Base-by-base conservation (phyloP, 2,329 filamentous ascomycete genomes). In the Pseudogymnoascus sp. region DNA sequence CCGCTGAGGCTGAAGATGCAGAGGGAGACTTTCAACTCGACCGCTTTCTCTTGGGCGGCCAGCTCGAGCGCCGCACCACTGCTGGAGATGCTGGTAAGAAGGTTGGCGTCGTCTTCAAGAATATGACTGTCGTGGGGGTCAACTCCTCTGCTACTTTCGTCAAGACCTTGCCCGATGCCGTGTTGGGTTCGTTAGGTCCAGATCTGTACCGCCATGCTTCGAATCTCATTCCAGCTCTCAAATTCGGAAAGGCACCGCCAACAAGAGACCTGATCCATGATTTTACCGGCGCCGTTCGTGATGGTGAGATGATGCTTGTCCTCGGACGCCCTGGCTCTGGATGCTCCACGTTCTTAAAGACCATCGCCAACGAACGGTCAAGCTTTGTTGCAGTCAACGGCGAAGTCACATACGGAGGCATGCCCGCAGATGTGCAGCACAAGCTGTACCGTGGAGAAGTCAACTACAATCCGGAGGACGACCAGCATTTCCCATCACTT, bases 161-260 rank as follows among this genome's bases (percentile, higher is more conserved):
- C 27, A 84, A 84, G 64, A 91, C 88, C 0, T 75, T 93, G 0
- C 89, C 89, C 0, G 82, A 89, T 65, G 89, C 89, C 2, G 79
- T 93, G 37, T 65, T 91, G 4, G 88, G 88, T 21, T 92, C 89
- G 0, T 93, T 94, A 71, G 90, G 90, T 0, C 89, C 89, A 0
- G 90, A 93, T 72, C 75, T 93, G 1, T 93, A 90, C 72, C 80
- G 78, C 21, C 75, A 90, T 5, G 67, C 92, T 12, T 62, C 67
- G 3, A 64, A 67, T 29, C 69, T 71, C 33, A 67, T 72, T 15
- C 67, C 69, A 4, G 48, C 61, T 3, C 62, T 71, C 18, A 62
- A 64, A 31, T 64, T 64, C 21, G 69, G 69, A n/a, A 58, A 65
- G 12, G 31, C 64, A 25, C 65, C 64, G 10, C 63, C 66, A 29